Percentiles rank a stretch among this genome's conserved stretches.
These are phyloP conservation scores for Citrus unshiu DNA, from an alignment of 345 rosid species.

Conservation along the genomic window DNA sequence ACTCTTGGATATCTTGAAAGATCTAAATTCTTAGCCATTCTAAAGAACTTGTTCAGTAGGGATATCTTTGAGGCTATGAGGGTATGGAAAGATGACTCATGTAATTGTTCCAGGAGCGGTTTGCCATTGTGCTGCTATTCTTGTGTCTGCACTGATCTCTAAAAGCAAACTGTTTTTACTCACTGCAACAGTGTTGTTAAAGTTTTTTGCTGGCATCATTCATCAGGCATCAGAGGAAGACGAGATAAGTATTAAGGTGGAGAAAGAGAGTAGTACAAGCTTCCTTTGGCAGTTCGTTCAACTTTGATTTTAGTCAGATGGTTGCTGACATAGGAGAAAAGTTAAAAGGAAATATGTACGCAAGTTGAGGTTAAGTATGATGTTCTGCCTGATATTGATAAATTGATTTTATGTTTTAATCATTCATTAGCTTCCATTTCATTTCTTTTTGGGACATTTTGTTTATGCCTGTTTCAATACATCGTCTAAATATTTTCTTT, in stretches of 20 bases:
- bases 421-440: not conserved
- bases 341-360: not conserved
- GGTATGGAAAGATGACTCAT: not conserved
- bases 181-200: not conserved
- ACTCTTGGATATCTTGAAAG: not conserved
- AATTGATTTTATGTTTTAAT: not conserved
- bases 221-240: not conserved
- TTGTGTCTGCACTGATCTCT: not conserved
- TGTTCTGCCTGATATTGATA: slow-evolving; percentile 1
- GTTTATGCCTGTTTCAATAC: not conserved
- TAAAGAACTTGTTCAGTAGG: not conserved
- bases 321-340: not conserved
- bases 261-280: not conserved
- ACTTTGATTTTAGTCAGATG: not conserved
- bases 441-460: not conserved
- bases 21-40: not conserved
- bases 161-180: not conserved
- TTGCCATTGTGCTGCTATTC: not conserved
- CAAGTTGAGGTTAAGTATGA: not conserved
- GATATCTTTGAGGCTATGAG: not conserved
- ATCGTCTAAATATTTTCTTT: not conserved
- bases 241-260: not conserved
- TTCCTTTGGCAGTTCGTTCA: not conserved
- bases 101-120: not conserved
- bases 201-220: not conserved